Base-by-base conservation (phyloP, 2,329 filamentous ascomycete genomes). In the Botrytis elliptica region DNA sequence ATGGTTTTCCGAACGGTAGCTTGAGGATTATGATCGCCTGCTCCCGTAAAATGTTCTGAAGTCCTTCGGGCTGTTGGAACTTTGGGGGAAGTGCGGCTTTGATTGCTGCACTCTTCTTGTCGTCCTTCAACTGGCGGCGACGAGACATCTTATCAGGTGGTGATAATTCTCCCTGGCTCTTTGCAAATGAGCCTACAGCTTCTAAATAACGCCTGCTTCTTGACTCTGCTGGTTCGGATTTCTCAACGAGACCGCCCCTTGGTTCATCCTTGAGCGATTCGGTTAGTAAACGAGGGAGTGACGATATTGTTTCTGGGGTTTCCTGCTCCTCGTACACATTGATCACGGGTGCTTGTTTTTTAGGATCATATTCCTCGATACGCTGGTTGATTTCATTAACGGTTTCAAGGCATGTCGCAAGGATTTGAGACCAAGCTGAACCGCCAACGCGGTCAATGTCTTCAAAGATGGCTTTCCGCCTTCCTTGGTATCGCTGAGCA, bases 401-500 rank as follows among this genome's bases (percentile, higher is more conserved):
- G 29, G 92, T 87, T 20, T 88, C 87, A 29, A 95, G 86, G 78
- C 93, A 95, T 10, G 91, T 84, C 29, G 85, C 84, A 75, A 91
- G 90, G 66, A 97, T 87, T 78, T 97, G 94, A 14, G 90, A 89
- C 93, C 94, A 97, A 77, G 93, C 91, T 0, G 93, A 88, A 0
- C 92, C 93, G 63, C 91, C 92, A 71, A 89, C 89, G 75, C 94
- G 92, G 77, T 97, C 93, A 75, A 97, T 93, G 78, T 98, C 95
- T 74, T 91, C 89, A 82, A 93, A 98, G 72, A 98, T 93, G 33
- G 90, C 89, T 81, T 92, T 93, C 70, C 95, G 89, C 44, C 79
- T 90, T n/a, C 89, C 87, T 25, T 91, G 87, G 76, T 92, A 95
- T 71, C 89, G 88, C 73, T 92, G 88, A 55, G 93, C 91, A 77